These are phyloP conservation scores for Prunus padus DNA, from an alignment of 306 rosid genomes.

Conservation along the genomic window DNA sequence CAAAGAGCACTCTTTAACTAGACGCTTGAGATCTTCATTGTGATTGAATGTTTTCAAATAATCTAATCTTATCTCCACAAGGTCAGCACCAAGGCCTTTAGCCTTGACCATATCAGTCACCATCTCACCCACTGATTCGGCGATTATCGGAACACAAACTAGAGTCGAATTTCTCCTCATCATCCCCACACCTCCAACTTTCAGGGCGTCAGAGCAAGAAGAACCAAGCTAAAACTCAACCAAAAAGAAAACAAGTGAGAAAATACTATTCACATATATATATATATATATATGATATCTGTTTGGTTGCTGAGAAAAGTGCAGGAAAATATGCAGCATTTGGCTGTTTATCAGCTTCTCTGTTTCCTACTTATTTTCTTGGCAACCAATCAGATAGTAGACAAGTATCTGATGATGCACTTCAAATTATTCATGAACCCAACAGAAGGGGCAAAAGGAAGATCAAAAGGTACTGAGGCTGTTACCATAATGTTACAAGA, in stretches of 20 bases:
- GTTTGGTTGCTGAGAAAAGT: background rate
- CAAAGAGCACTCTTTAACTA: slow-evolving; percentile 45
- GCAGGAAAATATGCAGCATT: background rate
- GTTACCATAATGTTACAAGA: no score
- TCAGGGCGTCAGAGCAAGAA: slow-evolving; percentile 13
- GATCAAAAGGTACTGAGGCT: no score
- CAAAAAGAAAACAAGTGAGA: background rate
- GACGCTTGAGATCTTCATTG: slow-evolving; percentile 36
- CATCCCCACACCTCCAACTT: slow-evolving; percentile 27
- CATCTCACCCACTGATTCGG: slow-evolving; percentile 52
- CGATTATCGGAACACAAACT: slow-evolving; percentile 62
- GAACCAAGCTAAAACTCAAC: slow-evolving; percentile 39
- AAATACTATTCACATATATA: no score
- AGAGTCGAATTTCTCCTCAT: slow-evolving; percentile 40
- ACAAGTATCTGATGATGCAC: background rate
- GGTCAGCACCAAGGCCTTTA: slow-evolving; percentile 52
- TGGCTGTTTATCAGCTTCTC: background rate
- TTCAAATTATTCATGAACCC: no score
- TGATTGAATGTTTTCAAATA: slow-evolving; percentile 48
- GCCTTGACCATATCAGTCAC: slow-evolving; percentile 39
- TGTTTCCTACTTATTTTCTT: background rate
- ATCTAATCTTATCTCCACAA: slow-evolving; percentile 74
- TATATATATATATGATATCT: background rate
- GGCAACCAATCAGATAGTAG: background rate
- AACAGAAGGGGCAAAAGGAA: no score